Conservation (phyloP, 495 filamentous ascomycete species). For the Xylona heveae region DNA sequence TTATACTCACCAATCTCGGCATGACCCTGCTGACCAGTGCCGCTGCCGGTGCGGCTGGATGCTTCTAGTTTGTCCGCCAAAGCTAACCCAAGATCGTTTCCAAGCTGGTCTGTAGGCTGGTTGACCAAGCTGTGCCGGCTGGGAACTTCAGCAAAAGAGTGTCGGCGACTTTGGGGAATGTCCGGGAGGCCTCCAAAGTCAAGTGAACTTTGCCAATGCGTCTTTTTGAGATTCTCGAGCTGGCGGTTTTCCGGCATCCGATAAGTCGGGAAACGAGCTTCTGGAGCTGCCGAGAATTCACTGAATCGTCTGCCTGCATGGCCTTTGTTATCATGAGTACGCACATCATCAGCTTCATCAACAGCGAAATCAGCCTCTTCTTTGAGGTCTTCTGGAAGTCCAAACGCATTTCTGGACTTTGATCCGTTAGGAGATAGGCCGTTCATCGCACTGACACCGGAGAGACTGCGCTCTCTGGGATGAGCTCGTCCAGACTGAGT, state of each 20-base stretch:
- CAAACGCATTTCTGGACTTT: too few species aligned
- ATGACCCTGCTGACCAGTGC: constrained; percentile 13
- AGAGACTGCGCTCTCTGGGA: background rate
- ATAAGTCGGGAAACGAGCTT: constrained; percentile 31
- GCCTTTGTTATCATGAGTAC: constrained; percentile 28
- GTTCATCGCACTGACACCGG: constrained; percentile 1
- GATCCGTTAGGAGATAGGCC: background rate
- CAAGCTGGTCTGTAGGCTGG: constrained; percentile 1
- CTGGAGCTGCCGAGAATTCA: constrained; percentile 36
- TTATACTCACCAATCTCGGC: constrained; percentile 24
- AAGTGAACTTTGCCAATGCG: constrained; percentile 72
- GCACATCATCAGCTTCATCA: constrained; percentile 45
- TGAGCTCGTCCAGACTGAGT: background rate
- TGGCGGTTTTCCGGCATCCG: constrained; percentile 45
- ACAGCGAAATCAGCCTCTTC: constrained; percentile 52
- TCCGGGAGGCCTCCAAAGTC: constrained; percentile 54
- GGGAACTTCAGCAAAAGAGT: constrained; percentile 87
- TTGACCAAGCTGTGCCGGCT: constrained; percentile 37
- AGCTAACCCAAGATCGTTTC: constrained; percentile 12
- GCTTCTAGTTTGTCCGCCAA: constrained; percentile 20
- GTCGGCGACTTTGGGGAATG: constrained; percentile 67
- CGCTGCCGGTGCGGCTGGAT: constrained; percentile 18
- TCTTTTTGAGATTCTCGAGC: constrained; percentile 57
- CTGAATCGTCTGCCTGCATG: constrained; percentile 30
- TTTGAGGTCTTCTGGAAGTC: constrained; percentile 27